Conservation (phyloP, 257 asterid genomes). For the Echites panduratus region DNA sequence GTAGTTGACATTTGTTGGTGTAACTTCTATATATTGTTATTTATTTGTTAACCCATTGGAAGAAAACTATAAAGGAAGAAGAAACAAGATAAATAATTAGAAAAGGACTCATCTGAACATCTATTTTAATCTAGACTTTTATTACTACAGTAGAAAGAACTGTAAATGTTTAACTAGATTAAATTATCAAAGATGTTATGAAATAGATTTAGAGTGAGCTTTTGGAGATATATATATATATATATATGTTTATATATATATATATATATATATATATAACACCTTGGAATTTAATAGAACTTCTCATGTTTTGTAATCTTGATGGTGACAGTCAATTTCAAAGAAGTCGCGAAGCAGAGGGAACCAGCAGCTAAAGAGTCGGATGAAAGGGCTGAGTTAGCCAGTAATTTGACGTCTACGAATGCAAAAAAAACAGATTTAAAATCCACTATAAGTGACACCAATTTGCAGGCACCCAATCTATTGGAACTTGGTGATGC, state of each 20-base stretch:
- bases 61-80: background rate
- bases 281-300: constrained; percentile 3
- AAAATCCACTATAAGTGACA: constrained; percentile 33
- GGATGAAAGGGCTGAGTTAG: constrained; percentile 27
- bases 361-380: constrained; percentile 20
- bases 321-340: constrained; percentile 26
- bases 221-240: background rate
- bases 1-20: background rate
- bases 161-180: background rate
- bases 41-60: background rate
- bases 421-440: constrained; percentile 31
- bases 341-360: constrained; percentile 19
- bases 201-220: background rate
- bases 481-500: constrained; percentile 76
- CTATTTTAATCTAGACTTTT: background rate
- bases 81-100: background rate
- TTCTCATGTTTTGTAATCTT: constrained; percentile 5
- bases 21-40: constrained; percentile 6
- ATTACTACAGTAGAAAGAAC: too few relatives aligned
- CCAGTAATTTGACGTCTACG: constrained; percentile 20
- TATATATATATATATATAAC: too few relatives aligned
- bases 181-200: background rate
- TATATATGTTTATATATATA: too few relatives aligned
- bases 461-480: constrained; percentile 28
- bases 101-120: background rate